Evolutionary conservation across 345 rosid genomes (phyloP).

Genomic region (Draba incana): DNA sequence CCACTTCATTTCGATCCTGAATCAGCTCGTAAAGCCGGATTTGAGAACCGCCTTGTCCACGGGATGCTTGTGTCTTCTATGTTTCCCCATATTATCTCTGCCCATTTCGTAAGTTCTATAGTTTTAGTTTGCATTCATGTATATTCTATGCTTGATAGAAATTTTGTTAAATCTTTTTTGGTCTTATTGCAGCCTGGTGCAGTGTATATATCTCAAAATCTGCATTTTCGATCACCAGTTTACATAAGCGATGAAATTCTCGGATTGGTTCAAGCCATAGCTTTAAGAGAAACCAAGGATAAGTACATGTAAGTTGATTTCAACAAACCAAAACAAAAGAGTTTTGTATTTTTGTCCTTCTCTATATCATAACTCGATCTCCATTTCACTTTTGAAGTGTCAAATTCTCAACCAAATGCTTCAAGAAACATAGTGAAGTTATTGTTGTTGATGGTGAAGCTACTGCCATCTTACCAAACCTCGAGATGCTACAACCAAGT

Average conservation of each 20-base stretch:
- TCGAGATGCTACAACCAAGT: conserved; percentile 38
- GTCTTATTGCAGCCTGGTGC: conserved; percentile 72
- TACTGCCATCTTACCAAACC: conserved; percentile 57
- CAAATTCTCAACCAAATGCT: conserved; percentile 78
- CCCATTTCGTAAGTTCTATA: conserved; percentile 66
- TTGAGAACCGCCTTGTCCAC: conserved; percentile 73
- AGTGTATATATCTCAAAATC: conserved; percentile 73
- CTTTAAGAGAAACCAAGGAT: conserved; percentile 58
- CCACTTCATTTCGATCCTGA: conserved; percentile 77
- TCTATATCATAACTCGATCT: background rate
- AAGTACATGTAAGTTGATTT: conserved; percentile 59
- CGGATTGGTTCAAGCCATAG: conserved; percentile 57
- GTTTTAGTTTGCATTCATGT: background rate
- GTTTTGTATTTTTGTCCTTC: background rate
- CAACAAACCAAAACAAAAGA: background rate
- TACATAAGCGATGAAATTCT: conserved; percentile 68
- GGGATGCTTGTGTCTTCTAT: conserved; percentile 62
- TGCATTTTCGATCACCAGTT: conserved; percentile 78
- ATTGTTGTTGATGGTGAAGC: conserved; percentile 84
- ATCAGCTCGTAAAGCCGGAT: conserved; percentile 61
- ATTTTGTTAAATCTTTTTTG: conserved; percentile 26
- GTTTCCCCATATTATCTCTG: conserved; percentile 77
- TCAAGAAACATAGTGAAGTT: conserved; percentile 53
- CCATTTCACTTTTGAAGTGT: conserved; percentile 46
- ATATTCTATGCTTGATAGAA: background rate